Percentiles rank a stretch among this genome's conserved stretches.
phyloP scores from a whole-genome alignment of 225 moss, liverwort and hornwort genomes.

The Polytrichum formosum region DNA sequence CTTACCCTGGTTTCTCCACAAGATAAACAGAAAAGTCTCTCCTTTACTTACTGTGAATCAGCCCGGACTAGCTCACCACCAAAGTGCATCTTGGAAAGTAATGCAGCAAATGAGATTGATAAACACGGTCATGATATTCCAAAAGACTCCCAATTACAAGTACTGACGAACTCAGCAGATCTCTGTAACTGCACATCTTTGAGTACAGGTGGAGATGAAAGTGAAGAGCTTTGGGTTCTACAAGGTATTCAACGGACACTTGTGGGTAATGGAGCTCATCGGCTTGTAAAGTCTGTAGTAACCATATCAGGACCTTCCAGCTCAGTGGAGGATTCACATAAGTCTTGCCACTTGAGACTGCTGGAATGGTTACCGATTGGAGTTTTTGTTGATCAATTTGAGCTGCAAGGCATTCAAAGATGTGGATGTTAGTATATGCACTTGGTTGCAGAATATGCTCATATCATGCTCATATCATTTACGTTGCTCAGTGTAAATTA shows the following conservation, averaged over 20 bases:
- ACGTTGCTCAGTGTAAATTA: no score
- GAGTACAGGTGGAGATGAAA: slow-evolving; percentile 5
- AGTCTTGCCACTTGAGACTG: no score
- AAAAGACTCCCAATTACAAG: slow-evolving; percentile 22
- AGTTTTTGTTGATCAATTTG: slow-evolving; percentile 57
- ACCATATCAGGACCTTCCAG: no score
- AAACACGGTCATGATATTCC: slow-evolving; percentile 7
- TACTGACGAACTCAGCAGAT: slow-evolving; percentile 23
- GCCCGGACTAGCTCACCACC: slow-evolving; percentile 41
- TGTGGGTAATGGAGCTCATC: no score
- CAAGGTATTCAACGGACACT: slow-evolving; percentile 38
- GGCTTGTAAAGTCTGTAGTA: no score
- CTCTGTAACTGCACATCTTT: slow-evolving; percentile 25
- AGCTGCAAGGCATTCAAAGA: slow-evolving; percentile 55
- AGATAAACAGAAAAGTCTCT: slow-evolving; percentile 27
- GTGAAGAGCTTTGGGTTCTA: slow-evolving; percentile 27
- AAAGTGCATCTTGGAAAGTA: slow-evolving; percentile 26
- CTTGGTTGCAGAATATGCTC: no score
- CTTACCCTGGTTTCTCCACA: slow-evolving; percentile 27
- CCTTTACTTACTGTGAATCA: slow-evolving; percentile 50
- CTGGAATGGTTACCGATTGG: slow-evolving; percentile 55
- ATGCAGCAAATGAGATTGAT: slow-evolving; percentile 8
- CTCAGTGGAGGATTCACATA: no score
- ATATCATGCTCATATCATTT: no score
- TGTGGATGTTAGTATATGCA: slow-evolving; percentile 37